Base-by-base conservation (phyloP, 1,139 yeast genomes). In the Kluyveromyces sp. region DNA sequence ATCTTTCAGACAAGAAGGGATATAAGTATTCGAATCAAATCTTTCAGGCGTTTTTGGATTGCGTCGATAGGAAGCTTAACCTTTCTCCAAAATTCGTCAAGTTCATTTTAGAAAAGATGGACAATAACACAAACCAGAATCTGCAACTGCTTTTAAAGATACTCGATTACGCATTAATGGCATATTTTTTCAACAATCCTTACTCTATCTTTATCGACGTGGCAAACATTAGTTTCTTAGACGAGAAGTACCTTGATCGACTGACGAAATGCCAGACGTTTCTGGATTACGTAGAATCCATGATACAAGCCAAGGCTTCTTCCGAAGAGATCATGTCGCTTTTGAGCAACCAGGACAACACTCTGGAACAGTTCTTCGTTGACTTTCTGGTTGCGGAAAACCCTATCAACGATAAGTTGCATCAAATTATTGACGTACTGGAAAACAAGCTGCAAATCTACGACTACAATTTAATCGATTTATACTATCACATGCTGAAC, bases 131-230 rank as follows among this genome's bases (percentile, higher is more conserved):
- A 6, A 60, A 57, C 39, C 62, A 60, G 33, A 60, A 60, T 41
- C 46, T 60, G 19, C 63, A 58, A 40, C 36, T 60, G 22, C 48
- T 61, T 26, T 55, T 79, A 38, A 83, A 81, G 52, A 69, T 75
- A 13, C 65, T 85, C 50, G 80, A 79, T 52, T 69, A 83, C 47
- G 66, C 80, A 22, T 71, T 79, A 53, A 80, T 85, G 86, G 72
- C 80, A 3, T 83, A 81, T 55, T 84, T 77, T 58, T 83, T 75
- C 56, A 79, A 77, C 46, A 82, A 79, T 64, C 87, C 92, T 1
- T 70, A 80, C 43, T 70, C 83, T 0, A 61, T 75, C 1, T 66
- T 68, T 43, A 61, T 65, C 7, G 66, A 66, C 37, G 69, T 68
- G 17, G 61, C 64, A 12, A 60, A 64, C 33, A 59, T 59, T 11